A percentile compares a stretch with the other conserved stretches of the same genome.
phyloP scores from a whole-genome alignment of 805 yeast species.

The Brettanomyces naardenensis region DNA sequence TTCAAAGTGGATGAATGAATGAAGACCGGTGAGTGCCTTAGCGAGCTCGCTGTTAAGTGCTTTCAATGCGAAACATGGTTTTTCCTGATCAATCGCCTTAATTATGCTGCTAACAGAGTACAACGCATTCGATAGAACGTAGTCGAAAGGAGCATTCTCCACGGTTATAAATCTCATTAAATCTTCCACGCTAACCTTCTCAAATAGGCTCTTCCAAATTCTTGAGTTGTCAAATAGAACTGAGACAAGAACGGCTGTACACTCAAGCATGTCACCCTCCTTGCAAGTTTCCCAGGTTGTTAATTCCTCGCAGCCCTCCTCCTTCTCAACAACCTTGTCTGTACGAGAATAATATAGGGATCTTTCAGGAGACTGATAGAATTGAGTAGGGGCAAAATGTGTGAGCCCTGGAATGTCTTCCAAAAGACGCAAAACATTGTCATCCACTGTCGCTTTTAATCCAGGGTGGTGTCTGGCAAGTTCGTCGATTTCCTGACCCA shows the following conservation, averaged over 20 bases:
- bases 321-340: conserved; percentile 35
- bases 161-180: conserved; percentile 44
- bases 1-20: conserved; percentile 22
- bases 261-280: conserved; percentile 40
- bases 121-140: conserved; percentile 44
- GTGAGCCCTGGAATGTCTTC: conserved; percentile 34
- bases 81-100: conserved; percentile 48
- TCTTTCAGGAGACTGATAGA: conserved; percentile 34
- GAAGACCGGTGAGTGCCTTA: conserved; percentile 10
- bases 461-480: conserved; percentile 77
- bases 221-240: conserved; percentile 46
- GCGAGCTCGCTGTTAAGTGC: conserved; percentile 13
- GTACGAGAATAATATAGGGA: conserved; percentile 31
- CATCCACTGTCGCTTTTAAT: conserved; percentile 50
- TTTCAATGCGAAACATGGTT: conserved; percentile 38
- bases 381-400: conserved; percentile 31
- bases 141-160: conserved; percentile 55
- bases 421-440: conserved; percentile 39
- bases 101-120: conserved; percentile 46
- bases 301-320: conserved; percentile 33
- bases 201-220: conserved; percentile 35
- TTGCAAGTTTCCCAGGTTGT: conserved; percentile 46
- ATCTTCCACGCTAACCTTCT: conserved; percentile 30
- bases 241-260: conserved; percentile 40
- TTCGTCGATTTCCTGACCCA: conserved; percentile 72